Base-by-base conservation (phyloP, 495 filamentous ascomycete genomes). In the Emericellopsis terricola region DNA sequence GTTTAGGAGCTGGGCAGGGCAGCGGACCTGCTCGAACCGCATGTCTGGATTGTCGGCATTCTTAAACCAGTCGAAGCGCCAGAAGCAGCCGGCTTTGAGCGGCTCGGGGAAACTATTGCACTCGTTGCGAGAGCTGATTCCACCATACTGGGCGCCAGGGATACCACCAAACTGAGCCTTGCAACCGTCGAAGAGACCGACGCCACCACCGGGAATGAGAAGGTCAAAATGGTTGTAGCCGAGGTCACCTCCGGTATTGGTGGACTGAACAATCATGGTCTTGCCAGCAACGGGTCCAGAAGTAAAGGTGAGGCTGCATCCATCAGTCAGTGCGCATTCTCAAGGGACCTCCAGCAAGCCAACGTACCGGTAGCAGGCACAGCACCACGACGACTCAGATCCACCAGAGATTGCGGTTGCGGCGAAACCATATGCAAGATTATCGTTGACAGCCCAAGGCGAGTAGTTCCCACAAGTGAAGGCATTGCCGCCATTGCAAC, bases 231-330 rank as follows among this genome's bases (percentile, higher is more conserved):
- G 71, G 37, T 72, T 72, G 13, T 56, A 41, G 13, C 59, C 59
- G 34, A 76, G 46, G 36, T 76, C 71, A 14, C 60, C 64, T 10
- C 70, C 72, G 15, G 70, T 76, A 46, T 80, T 80, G 29, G 68
- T 75, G 11, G 71, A 70, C 55, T 78, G 74, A 13, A 78, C 69
- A 36, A 78, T 61, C 63, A 78, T 65, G 55, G 68, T 66, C 62
- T 78, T 68, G 38, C 73, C 62, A 29, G 40, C 21, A 8, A 69
- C 60, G 0, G 69, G 45, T 0, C 62, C 66, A 41, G 58, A 61
- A 5, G 72, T 77, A 48, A 78, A 76, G 6, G 70, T 75, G 31
- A 76, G 50, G 23, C 23, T 26, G 23, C 23, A 26, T 6, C 6
- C 6, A 11, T 6, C 23, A 26, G 23, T 26, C 23, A 26, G 23